Evolutionary conservation across 1,139 yeast genomes (phyloP).

Genomic region (Magnusiomyces magnusii): DNA sequence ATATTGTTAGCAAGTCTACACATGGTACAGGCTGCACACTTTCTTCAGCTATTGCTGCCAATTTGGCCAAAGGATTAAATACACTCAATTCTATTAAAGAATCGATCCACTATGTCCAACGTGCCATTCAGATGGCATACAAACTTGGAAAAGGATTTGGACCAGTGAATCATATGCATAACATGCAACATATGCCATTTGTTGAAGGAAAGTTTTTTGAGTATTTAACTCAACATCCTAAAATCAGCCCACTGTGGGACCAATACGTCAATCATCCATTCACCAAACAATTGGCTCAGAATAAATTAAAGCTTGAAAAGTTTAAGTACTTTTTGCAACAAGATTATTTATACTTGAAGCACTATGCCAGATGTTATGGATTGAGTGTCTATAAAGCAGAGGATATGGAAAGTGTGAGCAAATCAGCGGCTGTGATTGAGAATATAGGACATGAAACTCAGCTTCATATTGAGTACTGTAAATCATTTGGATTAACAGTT

Average conservation of each 20-base stretch:
- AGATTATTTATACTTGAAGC: conserved; percentile 61
- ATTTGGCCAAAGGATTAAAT: conserved; percentile 42
- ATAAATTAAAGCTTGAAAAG: conserved; percentile 42
- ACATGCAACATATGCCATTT: conserved; percentile 32
- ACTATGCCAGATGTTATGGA: conserved; percentile 63
- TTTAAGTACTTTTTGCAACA: conserved; percentile 60
- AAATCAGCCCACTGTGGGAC: conserved; percentile 49
- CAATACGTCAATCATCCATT: conserved; percentile 56
- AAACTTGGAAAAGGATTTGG: conserved; percentile 58
- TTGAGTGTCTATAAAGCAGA: conserved; percentile 60
- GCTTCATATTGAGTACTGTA: conserved; percentile 48
- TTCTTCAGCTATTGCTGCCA: conserved; percentile 73
- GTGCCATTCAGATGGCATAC: conserved; percentile 43
- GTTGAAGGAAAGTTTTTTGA: conserved; percentile 41
- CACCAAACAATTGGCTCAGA: conserved; percentile 46
- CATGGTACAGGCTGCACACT: conserved; percentile 94
- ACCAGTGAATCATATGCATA: conserved; percentile 57
- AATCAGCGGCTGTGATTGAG: conserved; percentile 46
- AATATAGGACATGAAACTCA: conserved; percentile 50
- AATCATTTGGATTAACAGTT: conserved; percentile 41
- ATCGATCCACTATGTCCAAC: conserved; percentile 61
- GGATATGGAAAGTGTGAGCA: conserved; percentile 35
- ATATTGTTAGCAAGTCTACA: conserved; percentile 46
- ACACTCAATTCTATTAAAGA: conserved; percentile 46
- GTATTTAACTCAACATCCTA: conserved; percentile 51